Conservation (phyloP, 1,284 basidiomycete genomes). For the Sparassis latifolia region DNA sequence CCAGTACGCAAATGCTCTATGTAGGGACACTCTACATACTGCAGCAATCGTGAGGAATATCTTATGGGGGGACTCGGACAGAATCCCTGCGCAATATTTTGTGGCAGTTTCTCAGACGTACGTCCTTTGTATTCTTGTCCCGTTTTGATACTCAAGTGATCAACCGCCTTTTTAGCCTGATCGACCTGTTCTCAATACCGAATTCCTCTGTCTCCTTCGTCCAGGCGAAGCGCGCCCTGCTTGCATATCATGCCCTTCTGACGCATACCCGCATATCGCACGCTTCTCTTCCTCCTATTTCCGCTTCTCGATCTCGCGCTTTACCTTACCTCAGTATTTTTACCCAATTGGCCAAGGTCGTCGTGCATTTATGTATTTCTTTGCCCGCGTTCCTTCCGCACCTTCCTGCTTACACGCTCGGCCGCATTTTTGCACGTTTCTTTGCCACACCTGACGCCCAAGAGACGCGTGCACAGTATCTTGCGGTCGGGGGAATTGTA, state of each 20-base stretch:
- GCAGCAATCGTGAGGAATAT: constrained; percentile 84
- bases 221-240: constrained; percentile 52
- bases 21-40: constrained; percentile 77
- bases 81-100: constrained; percentile 69
- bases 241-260: constrained; percentile 82
- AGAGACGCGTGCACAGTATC: constrained; percentile 88
- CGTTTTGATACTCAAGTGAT: background rate
- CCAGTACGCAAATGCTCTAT: background rate
- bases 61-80: constrained; percentile 71
- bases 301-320: constrained; percentile 56
- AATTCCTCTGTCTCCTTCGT: constrained; percentile 35
- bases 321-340: constrained; percentile 69
- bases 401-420: constrained; percentile 75
- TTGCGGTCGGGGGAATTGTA: constrained; percentile 79
- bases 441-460: constrained; percentile 65
- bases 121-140: background rate
- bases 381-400: constrained; percentile 76
- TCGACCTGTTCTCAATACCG: constrained; percentile 70
- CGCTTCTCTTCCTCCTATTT: constrained; percentile 46
- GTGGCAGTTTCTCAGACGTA: constrained; percentile 80
- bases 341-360: constrained; percentile 66
- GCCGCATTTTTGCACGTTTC: constrained; percentile 59
- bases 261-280: constrained; percentile 78
- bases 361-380: constrained; percentile 71
- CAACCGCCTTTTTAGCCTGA: constrained; percentile 37